Conservation (phyloP, 2,329 filamentous ascomycete genomes). For the Aureobasidium melanogenum region DNA sequence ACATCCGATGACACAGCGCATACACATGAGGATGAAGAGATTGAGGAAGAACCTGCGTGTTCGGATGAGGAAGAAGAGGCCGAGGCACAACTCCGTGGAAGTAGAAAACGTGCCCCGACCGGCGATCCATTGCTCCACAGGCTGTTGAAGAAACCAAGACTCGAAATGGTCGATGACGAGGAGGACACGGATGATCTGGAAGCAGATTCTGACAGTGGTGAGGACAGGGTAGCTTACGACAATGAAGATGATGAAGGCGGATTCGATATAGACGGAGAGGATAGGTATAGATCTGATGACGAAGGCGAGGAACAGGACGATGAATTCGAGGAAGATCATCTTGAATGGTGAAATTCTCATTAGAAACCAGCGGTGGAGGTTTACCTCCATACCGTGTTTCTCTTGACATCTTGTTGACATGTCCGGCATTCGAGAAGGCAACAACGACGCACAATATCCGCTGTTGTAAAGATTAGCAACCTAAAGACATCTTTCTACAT, state of each 20-base stretch:
- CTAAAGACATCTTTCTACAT: no score
- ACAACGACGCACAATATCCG: not conserved
- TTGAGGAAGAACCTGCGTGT: no score
- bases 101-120: not conserved
- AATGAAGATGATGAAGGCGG: not conserved
- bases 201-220: not conserved
- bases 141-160: not conserved
- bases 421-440: not conserved
- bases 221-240: not conserved
- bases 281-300: not conserved
- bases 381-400: no score
- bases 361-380: no score
- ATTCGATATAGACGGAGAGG: not conserved
- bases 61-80: no score
- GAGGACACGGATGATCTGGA: not conserved
- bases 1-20: not conserved
- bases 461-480: no score
- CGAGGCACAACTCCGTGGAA: not conserved
- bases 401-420: not conserved
- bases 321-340: not conserved
- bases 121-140: not conserved
- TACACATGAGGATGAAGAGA: not conserved
- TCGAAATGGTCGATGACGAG: not conserved
- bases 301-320: not conserved
- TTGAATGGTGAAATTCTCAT: not conserved